These are phyloP conservation scores for Aspergillus pseudoterreus DNA, from an alignment of 2,329 filamentous ascomycete species.

Conservation along the genomic window DNA sequence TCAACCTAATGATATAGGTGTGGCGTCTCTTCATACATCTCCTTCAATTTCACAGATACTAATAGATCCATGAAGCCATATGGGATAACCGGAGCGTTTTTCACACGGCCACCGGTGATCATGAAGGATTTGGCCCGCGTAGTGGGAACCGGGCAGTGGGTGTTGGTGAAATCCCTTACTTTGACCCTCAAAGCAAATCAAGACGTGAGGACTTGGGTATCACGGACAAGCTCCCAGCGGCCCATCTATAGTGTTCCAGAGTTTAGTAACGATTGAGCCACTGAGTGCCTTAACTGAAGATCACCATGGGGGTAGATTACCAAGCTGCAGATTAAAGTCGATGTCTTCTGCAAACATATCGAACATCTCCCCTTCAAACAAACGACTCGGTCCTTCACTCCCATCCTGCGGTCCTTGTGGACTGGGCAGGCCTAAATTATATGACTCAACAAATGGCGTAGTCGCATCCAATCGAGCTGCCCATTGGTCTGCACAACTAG, in stretches of 20 bases:
- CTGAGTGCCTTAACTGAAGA: no score
- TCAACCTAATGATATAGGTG: slow-evolving; percentile 46
- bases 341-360: background rate
- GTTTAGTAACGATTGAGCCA: background rate
- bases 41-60: background rate
- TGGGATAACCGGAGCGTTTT: slow-evolving; percentile 18
- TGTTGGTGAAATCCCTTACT: slow-evolving; percentile 71
- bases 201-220: slow-evolving; percentile 19
- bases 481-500: no score
- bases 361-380: background rate
- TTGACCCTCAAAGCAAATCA: slow-evolving; percentile 12
- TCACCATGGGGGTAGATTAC: no score
- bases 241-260: slow-evolving; percentile 7
- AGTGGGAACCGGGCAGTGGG: slow-evolving; percentile 94
- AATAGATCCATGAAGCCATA: slow-evolving; percentile 7
- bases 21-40: slow-evolving; percentile 7
- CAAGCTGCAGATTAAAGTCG: background rate
- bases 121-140: slow-evolving; percentile 54
- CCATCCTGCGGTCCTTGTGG: background rate
- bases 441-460: no score
- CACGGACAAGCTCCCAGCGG: slow-evolving; percentile 13
- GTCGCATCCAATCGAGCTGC: no score
- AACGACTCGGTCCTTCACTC: background rate
- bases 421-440: background rate
- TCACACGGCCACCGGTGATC: slow-evolving; percentile 40